A percentile compares a stretch with the other conserved stretches of the same genome.
Evolutionary conservation across 495 filamentous ascomycete genomes (phyloP).

Genomic region (Lentithecium fluviatile): DNA sequence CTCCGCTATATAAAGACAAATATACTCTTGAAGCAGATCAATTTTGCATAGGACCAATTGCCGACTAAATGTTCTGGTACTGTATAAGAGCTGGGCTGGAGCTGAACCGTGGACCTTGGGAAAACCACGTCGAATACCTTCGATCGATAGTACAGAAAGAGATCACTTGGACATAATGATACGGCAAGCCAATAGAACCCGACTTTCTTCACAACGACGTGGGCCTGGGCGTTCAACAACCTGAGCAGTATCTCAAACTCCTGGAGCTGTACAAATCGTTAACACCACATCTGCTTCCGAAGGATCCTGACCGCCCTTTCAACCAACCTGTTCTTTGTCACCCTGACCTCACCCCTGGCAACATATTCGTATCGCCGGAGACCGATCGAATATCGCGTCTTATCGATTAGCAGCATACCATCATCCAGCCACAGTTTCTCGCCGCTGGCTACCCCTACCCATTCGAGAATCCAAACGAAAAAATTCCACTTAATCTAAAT

Average conservation of each 20-base stretch:
- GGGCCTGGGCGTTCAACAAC: conserved; percentile 31
- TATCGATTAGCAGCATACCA: conserved; percentile 44
- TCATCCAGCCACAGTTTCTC: conserved; percentile 39
- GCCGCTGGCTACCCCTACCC: conserved; percentile 38
- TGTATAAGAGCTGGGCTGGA: conserved; percentile 33
- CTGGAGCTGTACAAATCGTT: conserved; percentile 36
- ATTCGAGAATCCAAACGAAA: conserved; percentile 40
- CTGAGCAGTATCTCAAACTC: conserved; percentile 30
- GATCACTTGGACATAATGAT: conserved; percentile 31
- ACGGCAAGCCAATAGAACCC: conserved; percentile 31
- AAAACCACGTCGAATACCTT: conserved; percentile 17
- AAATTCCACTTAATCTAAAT: conserved; percentile 18
- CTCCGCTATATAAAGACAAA: conserved; percentile 22
- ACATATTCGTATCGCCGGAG: conserved; percentile 38
- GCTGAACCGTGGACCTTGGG: conserved; percentile 47
- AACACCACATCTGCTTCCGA: conserved; percentile 36
- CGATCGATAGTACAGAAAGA: conserved; percentile 27
- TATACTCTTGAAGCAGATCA: conserved; percentile 34
- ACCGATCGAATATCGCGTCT: conserved; percentile 40
- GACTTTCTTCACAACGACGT: conserved; percentile 37
- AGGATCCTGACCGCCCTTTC: conserved; percentile 6
- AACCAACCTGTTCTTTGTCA: conserved; percentile 33
- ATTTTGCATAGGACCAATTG: conserved; percentile 45
- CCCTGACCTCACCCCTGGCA: conserved; percentile 37
- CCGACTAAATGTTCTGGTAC: conserved; percentile 46